Conservation (phyloP, 352 stramenopile genomes). For the Blastocystis sp. region DNA sequence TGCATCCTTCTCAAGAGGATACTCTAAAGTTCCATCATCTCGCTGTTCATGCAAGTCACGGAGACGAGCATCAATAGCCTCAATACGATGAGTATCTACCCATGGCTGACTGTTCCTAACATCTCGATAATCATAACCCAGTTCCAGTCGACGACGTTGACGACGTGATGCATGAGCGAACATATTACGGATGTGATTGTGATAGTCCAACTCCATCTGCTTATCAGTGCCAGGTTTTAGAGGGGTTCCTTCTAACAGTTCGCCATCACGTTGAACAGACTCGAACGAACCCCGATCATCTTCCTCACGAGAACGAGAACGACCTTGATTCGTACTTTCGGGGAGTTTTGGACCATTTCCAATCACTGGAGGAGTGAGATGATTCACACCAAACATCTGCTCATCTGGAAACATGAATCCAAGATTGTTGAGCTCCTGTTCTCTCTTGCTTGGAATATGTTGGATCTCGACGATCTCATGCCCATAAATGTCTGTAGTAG, state of each 20-base stretch:
- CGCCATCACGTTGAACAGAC: background rate
- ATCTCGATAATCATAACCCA: background rate
- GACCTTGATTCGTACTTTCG: background rate
- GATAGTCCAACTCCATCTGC: background rate
- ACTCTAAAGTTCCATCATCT: background rate
- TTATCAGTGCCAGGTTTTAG: background rate
- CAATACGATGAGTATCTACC: slow-evolving; percentile 34
- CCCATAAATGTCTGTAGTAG: background rate
- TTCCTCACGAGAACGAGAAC: background rate
- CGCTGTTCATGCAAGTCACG: slow-evolving; percentile 6
- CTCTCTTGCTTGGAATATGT: background rate
- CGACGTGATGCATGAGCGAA: background rate
- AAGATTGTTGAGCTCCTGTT: background rate
- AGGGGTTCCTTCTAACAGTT: background rate
- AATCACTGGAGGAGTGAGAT: background rate
- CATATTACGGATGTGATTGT: background rate
- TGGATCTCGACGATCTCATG: background rate
- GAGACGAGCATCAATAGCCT: slow-evolving; percentile 22
- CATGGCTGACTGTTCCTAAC: background rate
- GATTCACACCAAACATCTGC: background rate
- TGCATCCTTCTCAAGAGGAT: slow-evolving; percentile 9
- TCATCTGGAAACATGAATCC: background rate
- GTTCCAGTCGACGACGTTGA: background rate
- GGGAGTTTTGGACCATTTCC: background rate
- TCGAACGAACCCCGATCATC: background rate